Conservation (phyloP, 805 yeast species). For the Sugiyamaella marilandica region DNA sequence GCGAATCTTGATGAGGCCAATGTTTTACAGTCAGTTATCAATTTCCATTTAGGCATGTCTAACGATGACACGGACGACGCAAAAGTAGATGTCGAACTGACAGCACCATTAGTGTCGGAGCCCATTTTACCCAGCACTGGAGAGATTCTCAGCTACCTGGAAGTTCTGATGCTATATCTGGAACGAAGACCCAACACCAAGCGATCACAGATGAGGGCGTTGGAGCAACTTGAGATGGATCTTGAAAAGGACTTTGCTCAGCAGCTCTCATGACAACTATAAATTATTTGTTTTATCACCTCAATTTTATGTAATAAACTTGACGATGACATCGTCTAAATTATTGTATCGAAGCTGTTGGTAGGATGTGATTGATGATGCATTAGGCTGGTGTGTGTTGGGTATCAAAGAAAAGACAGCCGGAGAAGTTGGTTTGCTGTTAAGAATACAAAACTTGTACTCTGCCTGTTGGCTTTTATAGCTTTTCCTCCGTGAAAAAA, state of each 20-base stretch:
- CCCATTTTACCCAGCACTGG: conserved; percentile 1
- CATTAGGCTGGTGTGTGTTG: too few species aligned
- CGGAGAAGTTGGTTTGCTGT: too few species aligned
- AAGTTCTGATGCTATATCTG: conserved; percentile 3
- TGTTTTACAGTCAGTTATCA: conserved; percentile 8
- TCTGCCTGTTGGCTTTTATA: too few species aligned
- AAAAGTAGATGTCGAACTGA: background rate
- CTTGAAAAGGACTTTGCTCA: conserved; percentile 2
- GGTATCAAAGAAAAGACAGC: too few species aligned
- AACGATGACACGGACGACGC: conserved; percentile 1
- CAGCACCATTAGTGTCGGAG: background rate
- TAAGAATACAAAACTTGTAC: too few species aligned
- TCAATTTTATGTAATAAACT: too few species aligned
- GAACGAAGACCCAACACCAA: conserved; percentile 7
- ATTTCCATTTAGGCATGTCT: conserved; percentile 8
- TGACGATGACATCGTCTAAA: too few species aligned
- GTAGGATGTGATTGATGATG: too few species aligned
- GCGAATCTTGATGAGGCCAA: conserved; percentile 7
- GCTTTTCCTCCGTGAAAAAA: too few species aligned
- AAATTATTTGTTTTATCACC: too few species aligned
- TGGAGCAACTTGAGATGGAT: conserved; percentile 9
- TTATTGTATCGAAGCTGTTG: too few species aligned
- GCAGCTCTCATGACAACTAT: background rate
- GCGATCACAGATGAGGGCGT: conserved; percentile 10
- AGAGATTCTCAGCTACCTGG: conserved; percentile 5